Percentiles rank a stretch among this genome's conserved stretches.
phyloP scores from a whole-genome alignment of 768 basidiomycete genomes.

The Suillus sp. region DNA sequence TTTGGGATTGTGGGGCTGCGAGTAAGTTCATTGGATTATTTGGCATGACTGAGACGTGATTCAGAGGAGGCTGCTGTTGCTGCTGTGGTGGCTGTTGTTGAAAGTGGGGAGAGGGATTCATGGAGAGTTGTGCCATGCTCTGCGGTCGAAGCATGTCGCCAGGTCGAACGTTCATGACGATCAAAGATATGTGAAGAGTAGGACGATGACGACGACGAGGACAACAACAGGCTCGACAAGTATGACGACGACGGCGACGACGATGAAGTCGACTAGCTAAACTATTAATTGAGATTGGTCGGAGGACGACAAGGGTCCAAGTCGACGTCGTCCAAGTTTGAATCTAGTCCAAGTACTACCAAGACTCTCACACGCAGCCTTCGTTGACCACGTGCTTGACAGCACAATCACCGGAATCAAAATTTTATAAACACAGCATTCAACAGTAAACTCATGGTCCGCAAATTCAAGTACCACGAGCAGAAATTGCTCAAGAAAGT shows the following conservation, averaged over 20 bases:
- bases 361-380: conserved; percentile 24
- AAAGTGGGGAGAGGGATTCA: conserved; percentile 35
- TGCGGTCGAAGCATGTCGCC: conserved; percentile 49
- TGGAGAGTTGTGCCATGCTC: conserved; percentile 42
- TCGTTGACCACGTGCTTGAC: conserved; percentile 33
- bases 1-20: conserved; percentile 27
- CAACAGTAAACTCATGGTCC: conserved; percentile 60
- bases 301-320: conserved; percentile 10
- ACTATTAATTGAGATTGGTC: background rate
- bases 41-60: conserved; percentile 41
- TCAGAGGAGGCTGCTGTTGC: conserved; percentile 32
- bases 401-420: conserved; percentile 6
- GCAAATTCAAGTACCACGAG: conserved; percentile 96
- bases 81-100: conserved; percentile 40
- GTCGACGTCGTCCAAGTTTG: conserved; percentile 14
- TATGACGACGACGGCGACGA: background rate
- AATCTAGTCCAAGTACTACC: conserved; percentile 13
- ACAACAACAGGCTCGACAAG: background rate
- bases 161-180: conserved; percentile 51
- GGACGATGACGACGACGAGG: background rate
- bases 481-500: conserved; percentile 94
- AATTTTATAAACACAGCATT: conserved; percentile 7
- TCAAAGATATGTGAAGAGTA: conserved; percentile 16
- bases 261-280: conserved; percentile 1
- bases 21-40: conserved; percentile 44